Percentiles rank a stretch among this genome's conserved stretches.
Conservation (phyloP, 495 filamentous ascomycete genomes). For the Sordaria brevicollis region DNA sequence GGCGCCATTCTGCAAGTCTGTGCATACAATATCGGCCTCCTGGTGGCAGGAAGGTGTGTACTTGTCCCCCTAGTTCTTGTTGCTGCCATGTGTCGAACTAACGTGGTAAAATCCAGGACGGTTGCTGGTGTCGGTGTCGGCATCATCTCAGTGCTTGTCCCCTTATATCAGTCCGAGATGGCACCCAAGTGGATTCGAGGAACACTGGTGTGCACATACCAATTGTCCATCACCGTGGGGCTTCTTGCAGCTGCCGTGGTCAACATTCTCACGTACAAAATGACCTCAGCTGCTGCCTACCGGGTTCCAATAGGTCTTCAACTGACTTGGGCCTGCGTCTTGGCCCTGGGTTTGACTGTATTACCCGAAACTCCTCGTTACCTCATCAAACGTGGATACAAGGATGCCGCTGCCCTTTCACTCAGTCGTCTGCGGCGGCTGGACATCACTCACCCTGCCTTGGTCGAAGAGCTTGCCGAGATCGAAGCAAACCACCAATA, state of each 20-base stretch:
- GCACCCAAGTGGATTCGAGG: constrained; percentile 88
- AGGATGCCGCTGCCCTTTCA: constrained; percentile 58
- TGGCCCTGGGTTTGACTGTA: constrained; percentile 60
- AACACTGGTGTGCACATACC: constrained; percentile 82
- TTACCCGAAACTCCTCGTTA: constrained; percentile 85
- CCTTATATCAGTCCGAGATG: constrained; percentile 83
- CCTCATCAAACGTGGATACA: constrained; percentile 65
- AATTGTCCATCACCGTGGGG: constrained; percentile 80
- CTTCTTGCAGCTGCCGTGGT: constrained; percentile 74
- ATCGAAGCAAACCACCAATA: constrained; percentile 87
- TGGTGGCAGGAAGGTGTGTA: constrained; percentile 47
- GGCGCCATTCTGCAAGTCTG: constrained; percentile 76
- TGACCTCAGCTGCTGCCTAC: constrained; percentile 56
- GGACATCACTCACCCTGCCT: constrained; percentile 60
- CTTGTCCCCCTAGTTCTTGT: neutral
- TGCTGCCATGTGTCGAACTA: neutral
- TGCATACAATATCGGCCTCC: constrained; percentile 49
- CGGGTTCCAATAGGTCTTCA: constrained; percentile 82
- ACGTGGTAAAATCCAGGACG: constrained; percentile 26
- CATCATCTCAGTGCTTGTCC: constrained; percentile 70
- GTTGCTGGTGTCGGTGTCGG: constrained; percentile 80
- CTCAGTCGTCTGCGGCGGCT: constrained; percentile 70
- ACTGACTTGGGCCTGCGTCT: constrained; percentile 71
- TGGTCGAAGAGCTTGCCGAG: constrained; percentile 73
- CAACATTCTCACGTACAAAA: constrained; percentile 63